Conservation (phyloP, 2,329 filamentous ascomycete species). For the Pyrenophora tritici-repentis region DNA sequence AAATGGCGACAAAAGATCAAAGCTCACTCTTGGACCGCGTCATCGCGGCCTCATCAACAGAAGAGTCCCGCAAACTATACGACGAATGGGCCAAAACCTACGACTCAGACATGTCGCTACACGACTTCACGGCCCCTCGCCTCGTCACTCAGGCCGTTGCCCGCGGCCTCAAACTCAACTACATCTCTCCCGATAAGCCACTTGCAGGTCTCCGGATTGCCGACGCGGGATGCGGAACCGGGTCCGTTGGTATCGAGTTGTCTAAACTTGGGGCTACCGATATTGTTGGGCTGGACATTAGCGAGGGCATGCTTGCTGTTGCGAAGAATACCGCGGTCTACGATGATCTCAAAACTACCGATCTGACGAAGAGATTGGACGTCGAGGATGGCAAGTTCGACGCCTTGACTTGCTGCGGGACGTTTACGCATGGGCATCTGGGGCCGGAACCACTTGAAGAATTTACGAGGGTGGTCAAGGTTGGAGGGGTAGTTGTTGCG, state of each 20-base stretch:
- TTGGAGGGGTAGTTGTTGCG: slow-evolving; percentile 55
- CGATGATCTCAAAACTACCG: slow-evolving; percentile 51
- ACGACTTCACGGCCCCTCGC: slow-evolving; percentile 51
- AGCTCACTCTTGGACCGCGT: slow-evolving; percentile 29
- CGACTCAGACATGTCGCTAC: slow-evolving; percentile 49
- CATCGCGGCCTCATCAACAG: slow-evolving; percentile 42
- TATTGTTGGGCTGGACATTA: slow-evolving; percentile 61
- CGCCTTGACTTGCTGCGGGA: slow-evolving; percentile 59
- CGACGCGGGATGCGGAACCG: slow-evolving; percentile 63
- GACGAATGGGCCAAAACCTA: slow-evolving; percentile 55
- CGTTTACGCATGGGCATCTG: slow-evolving; percentile 61
- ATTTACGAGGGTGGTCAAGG: slow-evolving; percentile 54
- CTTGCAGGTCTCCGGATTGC: slow-evolving; percentile 47
- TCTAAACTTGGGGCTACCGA: slow-evolving; percentile 50
- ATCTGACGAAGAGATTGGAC: slow-evolving; percentile 54
- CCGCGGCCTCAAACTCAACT: slow-evolving; percentile 19
- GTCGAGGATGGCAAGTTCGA: slow-evolving; percentile 53
- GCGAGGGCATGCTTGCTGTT: slow-evolving; percentile 59
- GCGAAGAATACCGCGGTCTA: slow-evolving; percentile 57
- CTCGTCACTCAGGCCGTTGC: slow-evolving; percentile 39
- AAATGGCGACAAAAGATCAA: too few species aligned
- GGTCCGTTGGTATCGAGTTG: slow-evolving; percentile 57
- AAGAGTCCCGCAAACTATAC: slow-evolving; percentile 50
- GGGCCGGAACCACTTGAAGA: slow-evolving; percentile 56
- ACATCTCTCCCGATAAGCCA: slow-evolving; percentile 13